A percentile compares a stretch with the other conserved stretches of the same genome.
phyloP scores from a whole-genome alignment of 192 early-diverging fungal genomes.

The Pilobolus umbonatus region DNA sequence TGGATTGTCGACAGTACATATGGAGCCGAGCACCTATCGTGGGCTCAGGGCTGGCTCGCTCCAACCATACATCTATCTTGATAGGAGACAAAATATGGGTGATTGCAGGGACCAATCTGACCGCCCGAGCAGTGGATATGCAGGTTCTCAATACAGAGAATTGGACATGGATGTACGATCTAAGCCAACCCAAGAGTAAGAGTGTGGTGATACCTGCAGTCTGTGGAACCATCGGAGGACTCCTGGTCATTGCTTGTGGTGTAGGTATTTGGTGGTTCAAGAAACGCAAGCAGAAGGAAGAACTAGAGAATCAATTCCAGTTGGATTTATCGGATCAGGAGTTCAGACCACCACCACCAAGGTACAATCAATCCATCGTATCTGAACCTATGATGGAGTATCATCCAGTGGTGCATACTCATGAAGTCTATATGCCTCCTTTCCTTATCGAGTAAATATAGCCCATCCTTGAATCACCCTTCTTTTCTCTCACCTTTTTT shows the following conservation, averaged over 20 bases:
- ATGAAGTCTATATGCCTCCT: too few species aligned
- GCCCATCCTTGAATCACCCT: too few species aligned
- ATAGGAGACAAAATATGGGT: conserved; percentile 12
- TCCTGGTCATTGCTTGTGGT: neutral
- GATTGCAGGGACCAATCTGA: conserved; percentile 6
- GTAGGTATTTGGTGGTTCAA: neutral
- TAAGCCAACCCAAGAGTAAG: neutral
- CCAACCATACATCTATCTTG: conserved; percentile 13
- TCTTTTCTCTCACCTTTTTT: too few species aligned
- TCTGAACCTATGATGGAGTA: too few species aligned
- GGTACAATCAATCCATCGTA: too few species aligned
- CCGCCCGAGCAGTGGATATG: conserved; percentile 7
- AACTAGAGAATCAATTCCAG: too few species aligned
- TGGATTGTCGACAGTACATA: neutral
- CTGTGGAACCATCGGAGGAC: neutral
- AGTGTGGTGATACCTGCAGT: neutral
- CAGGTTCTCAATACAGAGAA: neutral
- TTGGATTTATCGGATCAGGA: too few species aligned
- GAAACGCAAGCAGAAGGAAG: too few species aligned
- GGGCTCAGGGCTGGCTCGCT: neutral
- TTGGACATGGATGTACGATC: conserved; percentile 9
- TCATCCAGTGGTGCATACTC: too few species aligned
- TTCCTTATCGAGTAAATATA: too few species aligned
- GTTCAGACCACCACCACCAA: too few species aligned
- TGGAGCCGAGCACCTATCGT: neutral